phyloP scores from a whole-genome alignment of 306 rosid species.

The Begonia fuchsioides region DNA sequence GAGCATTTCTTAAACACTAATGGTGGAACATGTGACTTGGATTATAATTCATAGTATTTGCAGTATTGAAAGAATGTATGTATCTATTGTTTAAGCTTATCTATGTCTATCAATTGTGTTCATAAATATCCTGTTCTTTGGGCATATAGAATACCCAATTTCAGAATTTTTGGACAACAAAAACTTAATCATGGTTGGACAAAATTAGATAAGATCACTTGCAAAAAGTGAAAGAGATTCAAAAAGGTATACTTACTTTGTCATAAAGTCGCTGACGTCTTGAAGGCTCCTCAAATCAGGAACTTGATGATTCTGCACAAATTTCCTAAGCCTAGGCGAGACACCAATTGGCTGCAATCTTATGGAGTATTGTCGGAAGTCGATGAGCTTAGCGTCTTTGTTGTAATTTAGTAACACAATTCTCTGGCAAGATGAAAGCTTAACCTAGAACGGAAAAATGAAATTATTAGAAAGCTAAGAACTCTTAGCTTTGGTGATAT shows the following conservation, averaged over 20 bases:
- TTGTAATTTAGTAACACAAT: constrained; percentile 84
- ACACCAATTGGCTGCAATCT: constrained; percentile 92
- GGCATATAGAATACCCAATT: too few species aligned
- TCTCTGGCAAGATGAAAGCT: constrained; percentile 88
- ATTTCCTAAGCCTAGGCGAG: constrained; percentile 69
- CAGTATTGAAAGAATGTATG: too few species aligned
- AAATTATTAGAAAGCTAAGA: constrained; percentile 6
- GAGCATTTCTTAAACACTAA: too few species aligned
- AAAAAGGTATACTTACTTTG: constrained; percentile 46
- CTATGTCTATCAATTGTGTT: too few species aligned
- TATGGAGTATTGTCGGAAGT: constrained; percentile 88
- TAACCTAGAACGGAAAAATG: constrained; percentile 39
- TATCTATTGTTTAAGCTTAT: too few species aligned
- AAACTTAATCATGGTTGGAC: too few species aligned
- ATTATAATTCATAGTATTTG: too few species aligned
- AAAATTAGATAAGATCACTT: too few species aligned
- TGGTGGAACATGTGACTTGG: too few species aligned
- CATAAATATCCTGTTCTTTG: too few species aligned
- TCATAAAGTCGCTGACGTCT: constrained; percentile 90
- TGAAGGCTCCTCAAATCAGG: constrained; percentile 87
- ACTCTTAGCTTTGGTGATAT: neutral
- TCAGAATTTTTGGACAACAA: too few species aligned
- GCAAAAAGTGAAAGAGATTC: too few species aligned
- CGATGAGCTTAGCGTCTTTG: constrained; percentile 75
- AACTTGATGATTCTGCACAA: constrained; percentile 86